Evolutionary conservation across 352 stramenopile species (phyloP).

Genomic region (Thraustochytrium sp.): DNA sequence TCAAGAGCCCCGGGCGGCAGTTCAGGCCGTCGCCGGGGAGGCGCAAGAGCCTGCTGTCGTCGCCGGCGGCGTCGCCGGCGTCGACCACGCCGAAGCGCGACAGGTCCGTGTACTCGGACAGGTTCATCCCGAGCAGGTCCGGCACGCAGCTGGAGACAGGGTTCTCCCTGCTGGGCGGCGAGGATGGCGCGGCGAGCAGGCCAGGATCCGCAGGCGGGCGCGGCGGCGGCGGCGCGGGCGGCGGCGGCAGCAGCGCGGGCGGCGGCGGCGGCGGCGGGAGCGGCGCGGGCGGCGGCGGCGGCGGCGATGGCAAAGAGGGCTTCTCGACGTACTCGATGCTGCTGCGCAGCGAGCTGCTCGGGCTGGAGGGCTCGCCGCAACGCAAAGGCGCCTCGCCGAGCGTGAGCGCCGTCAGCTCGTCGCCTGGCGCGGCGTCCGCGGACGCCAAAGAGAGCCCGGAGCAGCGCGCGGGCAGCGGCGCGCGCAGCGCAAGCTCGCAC

Average conservation of each 20-base stretch:
- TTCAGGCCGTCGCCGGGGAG: constrained; percentile 24
- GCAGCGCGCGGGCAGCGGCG: background rate
- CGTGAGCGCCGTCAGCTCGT: background rate
- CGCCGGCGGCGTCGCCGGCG: background rate
- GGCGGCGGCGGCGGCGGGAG: background rate
- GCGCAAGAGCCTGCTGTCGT: background rate
- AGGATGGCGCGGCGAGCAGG: background rate
- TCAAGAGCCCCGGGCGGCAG: constrained; percentile 28
- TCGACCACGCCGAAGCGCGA: constrained; percentile 26
- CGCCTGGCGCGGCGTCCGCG: background rate
- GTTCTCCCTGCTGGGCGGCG: constrained; percentile 53
- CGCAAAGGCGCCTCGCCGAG: background rate
- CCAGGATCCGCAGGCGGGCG: background rate
- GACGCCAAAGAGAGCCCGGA: constrained; percentile 8
- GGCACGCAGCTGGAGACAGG: constrained; percentile 67
- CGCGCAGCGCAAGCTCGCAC: background rate
- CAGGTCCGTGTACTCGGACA: constrained; percentile 67
- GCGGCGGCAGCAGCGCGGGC: background rate
- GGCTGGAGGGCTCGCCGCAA: background rate
- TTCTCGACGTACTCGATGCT: constrained; percentile 42
- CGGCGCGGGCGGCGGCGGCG: background rate
- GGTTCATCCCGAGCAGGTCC: constrained; percentile 70
- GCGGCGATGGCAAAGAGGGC: background rate
- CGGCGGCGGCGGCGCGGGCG: background rate
- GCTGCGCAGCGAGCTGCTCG: constrained; percentile 24